Conservation (phyloP, 306 rosid genomes). For the Malus sylvestris region DNA sequence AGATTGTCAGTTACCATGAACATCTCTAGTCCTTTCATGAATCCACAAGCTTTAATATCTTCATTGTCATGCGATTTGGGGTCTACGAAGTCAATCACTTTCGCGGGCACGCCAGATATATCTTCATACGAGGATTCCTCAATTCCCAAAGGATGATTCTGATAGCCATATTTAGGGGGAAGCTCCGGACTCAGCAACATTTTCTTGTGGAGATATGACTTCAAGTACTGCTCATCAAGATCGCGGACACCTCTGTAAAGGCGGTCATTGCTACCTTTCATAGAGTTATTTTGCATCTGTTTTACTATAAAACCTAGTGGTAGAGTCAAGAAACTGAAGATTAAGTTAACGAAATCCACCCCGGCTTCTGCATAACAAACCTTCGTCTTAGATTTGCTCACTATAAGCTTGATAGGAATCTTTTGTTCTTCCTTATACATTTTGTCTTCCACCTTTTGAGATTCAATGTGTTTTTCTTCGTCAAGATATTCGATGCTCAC, state of each 20-base stretch:
- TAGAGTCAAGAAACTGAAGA: constrained; percentile 6
- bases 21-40: too few species aligned
- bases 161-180: background rate
- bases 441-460: too few species aligned
- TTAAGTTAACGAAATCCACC: background rate
- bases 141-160: background rate
- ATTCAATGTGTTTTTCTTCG: too few species aligned
- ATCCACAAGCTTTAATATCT: too few species aligned
- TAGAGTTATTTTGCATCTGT: background rate
- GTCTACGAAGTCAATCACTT: too few species aligned
- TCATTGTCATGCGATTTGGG: too few species aligned
- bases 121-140: background rate
- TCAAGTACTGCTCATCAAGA: background rate
- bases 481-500: too few species aligned
- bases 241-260: background rate
- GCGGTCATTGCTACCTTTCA: background rate
- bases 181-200: background rate
- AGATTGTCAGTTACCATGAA: background rate
- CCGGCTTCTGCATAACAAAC: constrained; percentile 6
- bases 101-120: too few species aligned
- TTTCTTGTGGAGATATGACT: background rate
- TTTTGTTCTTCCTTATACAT: too few species aligned
- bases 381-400: background rate
- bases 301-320: background rate
- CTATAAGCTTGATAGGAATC: background rate